Percentiles rank a stretch among this genome's conserved stretches.
phyloP scores from a whole-genome alignment of 345 rosid species.

The Ceriops decandra region DNA sequence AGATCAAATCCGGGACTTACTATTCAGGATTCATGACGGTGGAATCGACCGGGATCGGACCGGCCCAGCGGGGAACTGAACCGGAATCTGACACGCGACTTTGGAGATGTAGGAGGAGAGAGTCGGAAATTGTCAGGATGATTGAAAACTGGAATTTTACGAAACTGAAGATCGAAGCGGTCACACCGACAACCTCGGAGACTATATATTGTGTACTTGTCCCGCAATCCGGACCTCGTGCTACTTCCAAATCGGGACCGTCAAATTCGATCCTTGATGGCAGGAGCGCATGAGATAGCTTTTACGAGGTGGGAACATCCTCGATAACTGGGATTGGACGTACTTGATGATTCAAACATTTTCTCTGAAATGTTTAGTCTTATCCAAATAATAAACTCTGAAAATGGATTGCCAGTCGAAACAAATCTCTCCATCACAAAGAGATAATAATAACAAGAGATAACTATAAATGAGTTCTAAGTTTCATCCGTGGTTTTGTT shows the following conservation, averaged over 20 bases:
- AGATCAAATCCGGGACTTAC: slow-evolving; percentile 20
- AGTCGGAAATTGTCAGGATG: background rate
- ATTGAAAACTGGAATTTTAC: background rate
- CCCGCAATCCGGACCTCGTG: background rate
- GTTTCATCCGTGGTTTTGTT: no score
- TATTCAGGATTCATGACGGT: slow-evolving; percentile 44
- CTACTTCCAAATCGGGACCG: slow-evolving; percentile 10
- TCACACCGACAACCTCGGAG: slow-evolving; percentile 17
- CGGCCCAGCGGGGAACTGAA: slow-evolving; percentile 26
- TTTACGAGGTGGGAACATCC: no score
- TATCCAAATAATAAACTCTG: no score
- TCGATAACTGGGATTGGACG: no score
- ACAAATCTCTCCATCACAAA: no score
- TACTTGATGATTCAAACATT: no score
- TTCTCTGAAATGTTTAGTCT: no score
- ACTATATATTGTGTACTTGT: no score
- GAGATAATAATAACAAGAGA: no score
- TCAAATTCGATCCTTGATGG: slow-evolving; percentile 1
- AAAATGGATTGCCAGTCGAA: no score
- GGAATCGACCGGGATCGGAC: slow-evolving; percentile 23
- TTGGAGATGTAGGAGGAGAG: background rate
- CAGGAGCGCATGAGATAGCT: background rate
- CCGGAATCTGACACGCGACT: slow-evolving; percentile 14
- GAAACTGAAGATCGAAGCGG: background rate
- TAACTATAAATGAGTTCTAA: no score